Conservation (phyloP, 495 filamentous ascomycete genomes). For the Aspergillus conjunctus region DNA sequence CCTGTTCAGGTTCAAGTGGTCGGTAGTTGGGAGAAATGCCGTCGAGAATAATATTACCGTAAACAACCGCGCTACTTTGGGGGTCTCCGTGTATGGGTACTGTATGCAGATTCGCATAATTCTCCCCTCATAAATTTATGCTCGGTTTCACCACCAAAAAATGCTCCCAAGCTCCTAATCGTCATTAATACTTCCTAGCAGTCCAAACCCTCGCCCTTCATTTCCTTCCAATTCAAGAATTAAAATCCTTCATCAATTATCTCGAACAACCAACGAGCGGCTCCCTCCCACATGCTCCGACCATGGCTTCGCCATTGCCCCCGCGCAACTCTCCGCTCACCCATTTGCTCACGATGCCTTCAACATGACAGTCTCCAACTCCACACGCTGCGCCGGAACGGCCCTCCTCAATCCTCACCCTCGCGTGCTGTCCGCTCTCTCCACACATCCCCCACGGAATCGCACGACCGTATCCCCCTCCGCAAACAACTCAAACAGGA, state of each 20-base stretch:
- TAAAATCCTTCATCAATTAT: not conserved
- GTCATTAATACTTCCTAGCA: not conserved
- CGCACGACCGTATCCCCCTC: conserved; percentile 53
- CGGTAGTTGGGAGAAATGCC: too few species aligned
- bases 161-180: not conserved
- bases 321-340: conserved; percentile 34
- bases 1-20: too few species aligned
- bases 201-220: not conserved
- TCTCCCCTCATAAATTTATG: not conserved
- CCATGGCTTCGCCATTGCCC: conserved; percentile 35
- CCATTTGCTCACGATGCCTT: conserved; percentile 26
- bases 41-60: too few species aligned
- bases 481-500: conserved; percentile 77
- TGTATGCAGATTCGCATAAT: not conserved
- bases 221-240: not conserved
- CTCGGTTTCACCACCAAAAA: too few species aligned
- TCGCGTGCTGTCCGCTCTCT: conserved; percentile 25
- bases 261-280: not conserved
- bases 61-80: too few species aligned
- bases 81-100: too few species aligned
- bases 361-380: conserved; percentile 7
- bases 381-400: not conserved
- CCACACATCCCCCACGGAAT: conserved; percentile 28
- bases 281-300: conserved; percentile 37
- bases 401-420: conserved; percentile 16